Base-by-base conservation (phyloP, 495 filamentous ascomycete genomes). In the Physcia stellaris region DNA sequence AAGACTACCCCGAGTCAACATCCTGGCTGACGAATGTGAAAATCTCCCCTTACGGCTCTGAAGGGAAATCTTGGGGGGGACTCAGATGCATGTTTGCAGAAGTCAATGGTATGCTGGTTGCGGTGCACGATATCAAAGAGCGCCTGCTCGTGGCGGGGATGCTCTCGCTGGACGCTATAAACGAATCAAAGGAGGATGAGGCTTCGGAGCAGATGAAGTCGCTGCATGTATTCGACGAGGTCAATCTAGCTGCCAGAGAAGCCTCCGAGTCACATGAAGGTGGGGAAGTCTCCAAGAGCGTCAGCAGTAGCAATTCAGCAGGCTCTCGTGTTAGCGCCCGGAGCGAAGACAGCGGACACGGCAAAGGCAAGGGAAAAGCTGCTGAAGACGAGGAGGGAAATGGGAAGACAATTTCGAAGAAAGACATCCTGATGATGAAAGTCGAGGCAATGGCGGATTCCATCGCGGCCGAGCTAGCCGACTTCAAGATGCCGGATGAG, bases 361-460 rank as follows among this genome's bases (percentile, higher is more conserved):
- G 6, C 6, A 11, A 4, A n/a, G n/a, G 33, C 6, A 13, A 35
- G 33, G n/a, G n/a, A n/a, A n/a, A n/a, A n/a, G n/a, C n/a, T n/a
- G n/a, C n/a, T n/a, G n/a, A n/a, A n/a, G n/a, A 3, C 11, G 12
- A 11, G 4, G 33, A 22, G 20, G 4, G 4, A 6, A 20, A 6
- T 20, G 37, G n/a, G 19, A 11, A 27, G 1, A 39, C 29, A 15
- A 30, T 29, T 2, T 23, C 37, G 2, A 49, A 42, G 35, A 23
- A 46, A 15, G 32, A 37, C 17, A 46, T 49, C 26, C 7, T 49
- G 24, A 37, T 42, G 39, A 19, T 45, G 11, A 41, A 45, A 12
- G 37, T 43, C 4, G 43, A 49, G 34, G 43, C 32, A 1, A 42
- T 49, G 34, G 39, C 33, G 12, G 35, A 49, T 26, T 35, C 27